Evolutionary conservation across 331 rosid species (phyloP).

Genomic region (Phaseolus coccineus): DNA sequence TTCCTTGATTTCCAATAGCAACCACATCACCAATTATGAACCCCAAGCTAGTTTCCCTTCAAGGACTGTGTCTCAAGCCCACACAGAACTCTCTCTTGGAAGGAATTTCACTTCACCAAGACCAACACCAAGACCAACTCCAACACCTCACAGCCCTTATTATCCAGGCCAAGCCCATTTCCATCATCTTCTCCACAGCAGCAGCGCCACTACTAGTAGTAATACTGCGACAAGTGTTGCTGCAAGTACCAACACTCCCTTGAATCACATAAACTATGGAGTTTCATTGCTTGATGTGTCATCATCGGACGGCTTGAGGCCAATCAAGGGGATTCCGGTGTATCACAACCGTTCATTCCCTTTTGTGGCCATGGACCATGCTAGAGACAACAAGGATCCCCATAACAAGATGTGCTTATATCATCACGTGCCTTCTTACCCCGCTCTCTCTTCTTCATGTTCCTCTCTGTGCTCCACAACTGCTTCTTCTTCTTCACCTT

Average conservation of each 20-base stretch:
- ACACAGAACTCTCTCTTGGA: conserved; percentile 80
- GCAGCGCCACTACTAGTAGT: background rate
- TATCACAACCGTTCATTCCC: conserved; percentile 88
- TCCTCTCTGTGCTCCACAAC: background rate
- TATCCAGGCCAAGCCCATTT: conserved; percentile 42
- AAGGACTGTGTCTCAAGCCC: conserved; percentile 51
- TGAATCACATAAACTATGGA: conserved; percentile 58
- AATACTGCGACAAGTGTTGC: background rate
- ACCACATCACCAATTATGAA: conserved; percentile 34
- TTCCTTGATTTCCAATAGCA: conserved; percentile 45
- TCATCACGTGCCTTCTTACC: conserved; percentile 54
- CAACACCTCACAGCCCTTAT: conserved; percentile 42
- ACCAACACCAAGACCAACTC: background rate
- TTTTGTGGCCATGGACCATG: conserved; percentile 61
- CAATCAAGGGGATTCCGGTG: conserved; percentile 91
- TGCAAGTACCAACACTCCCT: background rate
- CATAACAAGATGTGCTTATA: conserved; percentile 49
- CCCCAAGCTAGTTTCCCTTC: conserved; percentile 18
- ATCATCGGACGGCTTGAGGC: conserved; percentile 56
- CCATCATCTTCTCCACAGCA: conserved; percentile 33
- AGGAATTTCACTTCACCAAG: conserved; percentile 45
- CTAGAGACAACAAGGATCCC: conserved; percentile 45
- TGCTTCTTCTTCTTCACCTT: conserved; percentile 28
- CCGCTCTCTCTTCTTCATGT: conserved; percentile 28
- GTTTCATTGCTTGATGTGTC: conserved; percentile 60